Conservation (phyloP, 768 basidiomycete genomes). For the Lentinula edodes region DNA sequence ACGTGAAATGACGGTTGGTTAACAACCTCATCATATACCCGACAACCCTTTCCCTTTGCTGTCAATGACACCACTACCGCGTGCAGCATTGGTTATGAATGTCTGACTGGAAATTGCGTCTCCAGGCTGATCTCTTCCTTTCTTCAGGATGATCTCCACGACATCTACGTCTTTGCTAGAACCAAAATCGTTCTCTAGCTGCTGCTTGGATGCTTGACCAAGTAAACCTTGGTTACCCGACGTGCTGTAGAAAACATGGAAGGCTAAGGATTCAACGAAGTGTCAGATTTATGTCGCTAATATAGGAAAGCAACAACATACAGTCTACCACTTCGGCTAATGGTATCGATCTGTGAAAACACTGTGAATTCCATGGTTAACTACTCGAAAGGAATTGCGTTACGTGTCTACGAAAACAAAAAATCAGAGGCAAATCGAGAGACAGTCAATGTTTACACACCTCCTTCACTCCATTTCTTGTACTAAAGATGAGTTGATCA, state of each 20-base stretch:
- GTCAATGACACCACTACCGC: conserved; percentile 31
- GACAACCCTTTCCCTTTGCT: conserved; percentile 30
- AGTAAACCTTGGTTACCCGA: conserved; percentile 80
- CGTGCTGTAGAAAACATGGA: conserved; percentile 59
- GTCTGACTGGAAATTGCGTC: conserved; percentile 34
- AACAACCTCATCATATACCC: conserved; percentile 24
- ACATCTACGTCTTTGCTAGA: conserved; percentile 63
- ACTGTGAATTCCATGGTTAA: conserved; percentile 8
- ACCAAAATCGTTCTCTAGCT: conserved; percentile 70
- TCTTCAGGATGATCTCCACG: conserved; percentile 50
- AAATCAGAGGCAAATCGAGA: conserved; percentile 15
- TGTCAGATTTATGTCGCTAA: background rate
- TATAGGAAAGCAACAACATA: conserved; percentile 27
- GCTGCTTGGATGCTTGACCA: conserved; percentile 72
- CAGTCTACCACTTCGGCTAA: conserved; percentile 79
- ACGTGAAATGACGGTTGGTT: too few species aligned
- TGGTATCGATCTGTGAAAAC: conserved; percentile 50
- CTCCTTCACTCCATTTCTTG: conserved; percentile 77
- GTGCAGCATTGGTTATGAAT: conserved; percentile 17
- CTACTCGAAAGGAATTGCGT: conserved; percentile 14
- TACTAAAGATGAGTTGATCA: conserved; percentile 34
- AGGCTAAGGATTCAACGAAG: conserved; percentile 39
- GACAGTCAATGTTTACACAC: conserved; percentile 33
- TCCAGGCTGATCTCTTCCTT: conserved; percentile 52
- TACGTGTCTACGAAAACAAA: conserved; percentile 55